Evolutionary conservation across 1,284 basidiomycete species (phyloP).

Genomic region (Trichosporon coremiiforme): DNA sequence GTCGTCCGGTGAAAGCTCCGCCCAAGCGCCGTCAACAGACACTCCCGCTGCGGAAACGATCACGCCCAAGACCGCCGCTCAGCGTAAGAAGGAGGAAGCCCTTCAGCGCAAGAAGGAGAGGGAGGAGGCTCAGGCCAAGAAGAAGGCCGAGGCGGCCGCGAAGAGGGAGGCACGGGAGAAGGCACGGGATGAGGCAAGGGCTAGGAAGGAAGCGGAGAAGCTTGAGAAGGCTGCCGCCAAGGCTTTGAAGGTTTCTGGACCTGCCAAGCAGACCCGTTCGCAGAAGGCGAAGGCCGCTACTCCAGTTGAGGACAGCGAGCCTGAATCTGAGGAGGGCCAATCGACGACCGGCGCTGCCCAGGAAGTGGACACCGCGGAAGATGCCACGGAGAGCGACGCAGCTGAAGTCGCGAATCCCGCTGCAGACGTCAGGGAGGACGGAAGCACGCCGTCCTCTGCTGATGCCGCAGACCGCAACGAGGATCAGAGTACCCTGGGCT

Average conservation of each 20-base stretch:
- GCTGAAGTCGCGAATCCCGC: neutral
- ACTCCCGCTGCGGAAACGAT: neutral
- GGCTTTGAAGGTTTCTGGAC: neutral
- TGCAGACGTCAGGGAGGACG: too few species aligned
- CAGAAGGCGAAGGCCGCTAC: neutral
- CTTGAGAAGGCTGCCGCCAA: neutral
- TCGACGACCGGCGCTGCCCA: neutral
- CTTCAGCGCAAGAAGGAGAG: slow-evolving; percentile 2
- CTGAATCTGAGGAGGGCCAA: neutral
- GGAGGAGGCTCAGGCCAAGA: neutral
- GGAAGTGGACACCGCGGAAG: neutral
- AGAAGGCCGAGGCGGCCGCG: neutral
- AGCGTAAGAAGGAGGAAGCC: neutral
- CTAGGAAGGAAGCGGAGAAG: neutral
- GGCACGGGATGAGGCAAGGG: neutral
- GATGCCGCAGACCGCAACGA: neutral
- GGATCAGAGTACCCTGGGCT: too few species aligned
- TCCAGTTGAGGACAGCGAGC: neutral
- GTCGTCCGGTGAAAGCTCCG: too few species aligned
- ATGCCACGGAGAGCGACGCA: neutral
- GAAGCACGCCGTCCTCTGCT: neutral
- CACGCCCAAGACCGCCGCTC: slow-evolving; percentile 2
- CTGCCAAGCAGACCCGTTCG: neutral
- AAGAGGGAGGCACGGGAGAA: neutral
- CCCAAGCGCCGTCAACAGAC: too few species aligned